Conservation (phyloP, 768 basidiomycete species). For the Udeniomyces megalosporus region DNA sequence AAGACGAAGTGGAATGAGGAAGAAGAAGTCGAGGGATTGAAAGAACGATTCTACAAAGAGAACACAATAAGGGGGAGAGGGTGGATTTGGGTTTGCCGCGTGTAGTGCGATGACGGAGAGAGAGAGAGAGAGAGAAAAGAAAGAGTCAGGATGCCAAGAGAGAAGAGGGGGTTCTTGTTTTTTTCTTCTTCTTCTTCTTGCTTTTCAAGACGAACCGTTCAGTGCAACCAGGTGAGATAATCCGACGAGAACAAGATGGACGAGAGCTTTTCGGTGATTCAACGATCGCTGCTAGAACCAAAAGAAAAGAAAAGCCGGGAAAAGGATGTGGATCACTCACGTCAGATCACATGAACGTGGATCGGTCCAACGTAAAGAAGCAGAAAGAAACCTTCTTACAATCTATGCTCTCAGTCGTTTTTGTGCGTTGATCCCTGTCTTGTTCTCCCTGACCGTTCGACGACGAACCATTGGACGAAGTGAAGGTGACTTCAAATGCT, state of each 20-base stretch:
- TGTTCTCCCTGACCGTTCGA: too few species aligned
- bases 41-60: slow-evolving; percentile 20
- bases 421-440: too few species aligned
- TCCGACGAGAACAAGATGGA: not conserved
- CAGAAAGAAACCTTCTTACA: slow-evolving; percentile 34
- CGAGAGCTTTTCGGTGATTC: too few species aligned
- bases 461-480: too few species aligned
- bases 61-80: slow-evolving; percentile 13
- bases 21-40: slow-evolving; percentile 51
- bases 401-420: slow-evolving; percentile 42
- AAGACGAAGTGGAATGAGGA: slow-evolving; percentile 40
- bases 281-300: too few species aligned
- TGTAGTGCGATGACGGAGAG: too few species aligned
- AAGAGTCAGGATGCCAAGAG: not conserved
- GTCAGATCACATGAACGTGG: not conserved
- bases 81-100: not conserved
- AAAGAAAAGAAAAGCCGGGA: not conserved
- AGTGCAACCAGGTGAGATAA: slow-evolving; percentile 1
- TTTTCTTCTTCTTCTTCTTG: too few species aligned
- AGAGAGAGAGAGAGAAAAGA: not conserved
- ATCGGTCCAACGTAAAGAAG: slow-evolving; percentile 29
- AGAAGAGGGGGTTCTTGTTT: not conserved
- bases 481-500: slow-evolving; percentile 76
- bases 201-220: too few species aligned
- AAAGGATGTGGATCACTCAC: not conserved